These are phyloP conservation scores for Acanthamoeba triangularis DNA, from an alignment of 208 protist genomes.

Conservation along the genomic window DNA sequence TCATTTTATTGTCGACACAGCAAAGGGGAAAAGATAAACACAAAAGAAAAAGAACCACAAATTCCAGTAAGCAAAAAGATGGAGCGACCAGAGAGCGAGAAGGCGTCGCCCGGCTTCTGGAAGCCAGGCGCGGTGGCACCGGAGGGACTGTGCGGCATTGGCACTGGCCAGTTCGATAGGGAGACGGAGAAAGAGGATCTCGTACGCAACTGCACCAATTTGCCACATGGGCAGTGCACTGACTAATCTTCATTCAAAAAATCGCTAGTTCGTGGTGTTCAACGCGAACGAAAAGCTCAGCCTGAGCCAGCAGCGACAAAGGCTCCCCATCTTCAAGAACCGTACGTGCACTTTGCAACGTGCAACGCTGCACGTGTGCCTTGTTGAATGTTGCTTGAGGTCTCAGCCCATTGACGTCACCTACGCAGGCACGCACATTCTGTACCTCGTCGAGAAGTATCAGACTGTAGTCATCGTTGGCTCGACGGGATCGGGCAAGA, in stretches of 20 bases:
- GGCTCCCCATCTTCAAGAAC: conserved; percentile 73
- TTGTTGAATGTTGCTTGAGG: background rate
- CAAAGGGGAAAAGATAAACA: background rate
- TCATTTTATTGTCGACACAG: too few relatives aligned
- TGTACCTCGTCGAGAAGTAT: conserved; percentile 87
- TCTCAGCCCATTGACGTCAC: background rate
- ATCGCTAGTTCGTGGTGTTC: conserved; percentile 36
- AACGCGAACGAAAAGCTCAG: conserved; percentile 76
- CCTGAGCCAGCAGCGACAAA: conserved; percentile 65
- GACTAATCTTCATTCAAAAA: background rate
- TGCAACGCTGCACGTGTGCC: background rate
- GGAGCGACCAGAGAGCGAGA: conserved; percentile 17
- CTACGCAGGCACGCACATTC: conserved; percentile 74
- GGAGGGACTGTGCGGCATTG: conserved; percentile 44
- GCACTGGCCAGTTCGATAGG: conserved; percentile 33
- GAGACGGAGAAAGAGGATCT: conserved; percentile 66
- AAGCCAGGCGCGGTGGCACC: conserved; percentile 40
- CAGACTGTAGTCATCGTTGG: conserved; percentile 91
- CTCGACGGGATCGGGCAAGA: conserved; percentile 94
- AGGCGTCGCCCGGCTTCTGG: conserved; percentile 43
- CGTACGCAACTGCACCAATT: background rate
- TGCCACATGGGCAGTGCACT: background rate
- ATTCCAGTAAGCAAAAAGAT: background rate
- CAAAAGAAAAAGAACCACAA: background rate
- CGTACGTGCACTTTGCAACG: conserved; percentile 42